Conservation (phyloP, 108 stramenopile genomes). For the Parietichytrium sp. region DNA sequence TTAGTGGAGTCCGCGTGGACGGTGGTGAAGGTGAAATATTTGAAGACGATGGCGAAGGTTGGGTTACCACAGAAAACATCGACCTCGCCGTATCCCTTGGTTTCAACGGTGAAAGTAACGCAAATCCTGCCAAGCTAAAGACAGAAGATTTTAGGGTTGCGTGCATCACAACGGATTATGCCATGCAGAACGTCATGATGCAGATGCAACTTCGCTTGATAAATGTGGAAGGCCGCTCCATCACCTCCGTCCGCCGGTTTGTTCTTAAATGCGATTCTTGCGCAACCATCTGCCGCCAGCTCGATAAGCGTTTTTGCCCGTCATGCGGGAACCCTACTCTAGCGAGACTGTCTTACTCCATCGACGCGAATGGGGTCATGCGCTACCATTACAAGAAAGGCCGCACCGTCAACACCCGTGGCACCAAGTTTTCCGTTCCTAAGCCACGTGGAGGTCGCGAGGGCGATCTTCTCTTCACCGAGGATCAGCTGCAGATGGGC, state of each 20-base stretch:
- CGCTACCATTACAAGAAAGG: conserved; percentile 81
- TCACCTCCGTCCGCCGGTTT: conserved; percentile 81
- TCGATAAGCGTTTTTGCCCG: conserved; percentile 79
- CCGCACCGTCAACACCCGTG: conserved; percentile 68
- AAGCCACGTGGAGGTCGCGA: conserved; percentile 76
- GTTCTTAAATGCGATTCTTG: conserved; percentile 92
- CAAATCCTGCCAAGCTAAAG: neutral
- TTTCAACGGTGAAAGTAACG: neutral
- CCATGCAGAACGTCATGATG: conserved; percentile 97
- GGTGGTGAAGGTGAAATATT: conserved; percentile 15
- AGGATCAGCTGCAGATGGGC: conserved; percentile 92
- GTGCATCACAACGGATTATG: conserved; percentile 96
- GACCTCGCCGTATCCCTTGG: neutral
- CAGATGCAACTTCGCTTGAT: conserved; percentile 90
- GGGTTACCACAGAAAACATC: conserved; percentile 51
- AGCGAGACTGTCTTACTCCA: conserved; percentile 50
- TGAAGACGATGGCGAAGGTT: conserved; percentile 51
- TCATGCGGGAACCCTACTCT: conserved; percentile 82
- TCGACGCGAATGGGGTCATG: conserved; percentile 44
- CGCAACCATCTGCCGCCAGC: conserved; percentile 56
- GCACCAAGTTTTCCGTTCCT: conserved; percentile 88
- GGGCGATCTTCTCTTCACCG: conserved; percentile 87
- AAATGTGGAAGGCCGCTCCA: conserved; percentile 78
- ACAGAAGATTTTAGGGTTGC: conserved; percentile 47
- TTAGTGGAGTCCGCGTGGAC: conserved; percentile 9